Evolutionary conservation across 805 yeast genomes (phyloP), one percentile per base, ranked within the genome.

Genomic region (Candida ipomoeae): DNA sequence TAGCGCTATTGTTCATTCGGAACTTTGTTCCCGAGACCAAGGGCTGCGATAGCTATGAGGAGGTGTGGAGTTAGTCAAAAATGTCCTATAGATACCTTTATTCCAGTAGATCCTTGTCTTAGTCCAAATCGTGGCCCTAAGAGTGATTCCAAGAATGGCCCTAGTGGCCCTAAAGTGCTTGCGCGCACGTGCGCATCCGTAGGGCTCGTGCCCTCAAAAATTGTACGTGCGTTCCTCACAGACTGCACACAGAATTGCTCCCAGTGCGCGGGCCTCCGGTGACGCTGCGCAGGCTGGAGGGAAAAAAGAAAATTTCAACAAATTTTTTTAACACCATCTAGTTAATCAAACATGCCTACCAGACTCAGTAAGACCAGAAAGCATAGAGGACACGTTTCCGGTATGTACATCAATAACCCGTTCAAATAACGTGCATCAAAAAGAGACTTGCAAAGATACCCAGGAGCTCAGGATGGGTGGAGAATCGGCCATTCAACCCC

Each of bases 331-430:
- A 35, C 36, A 38, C 53, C 55, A 56, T 48, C 55, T 49, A 55
- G 55, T 55, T 51, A 52, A 55, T 36, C 53, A 49, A 49, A 75
- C 75, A 91, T 91, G 98, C 98, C 98, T 78, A 88, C 97, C 85
- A 90, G 98, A 89, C 85, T 89, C 75, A 87, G 96, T 74, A 91
- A 94, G 81, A 94, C 98, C 81, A 90, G 99, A 88, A 94, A 94
- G 85, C 97, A 89, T 87, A 90, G 99, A 88, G 99, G 99, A 82
- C 86, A 94, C 96, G 98, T 94, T 80, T 89, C 97, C 76, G 96
- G 95, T 88, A 87, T 82, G 95, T 83, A 68, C 49, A 44, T 7
- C 4, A 41, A 32, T 14, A 17, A 32, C 18, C 23, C 37, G 18
- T 18, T 41, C 20, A 18, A 31, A 33, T 15, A 4, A 40, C 33